These are phyloP conservation scores for Irpex sp. DNA, from an alignment of 1,284 basidiomycete genomes.

Conservation along the genomic window DNA sequence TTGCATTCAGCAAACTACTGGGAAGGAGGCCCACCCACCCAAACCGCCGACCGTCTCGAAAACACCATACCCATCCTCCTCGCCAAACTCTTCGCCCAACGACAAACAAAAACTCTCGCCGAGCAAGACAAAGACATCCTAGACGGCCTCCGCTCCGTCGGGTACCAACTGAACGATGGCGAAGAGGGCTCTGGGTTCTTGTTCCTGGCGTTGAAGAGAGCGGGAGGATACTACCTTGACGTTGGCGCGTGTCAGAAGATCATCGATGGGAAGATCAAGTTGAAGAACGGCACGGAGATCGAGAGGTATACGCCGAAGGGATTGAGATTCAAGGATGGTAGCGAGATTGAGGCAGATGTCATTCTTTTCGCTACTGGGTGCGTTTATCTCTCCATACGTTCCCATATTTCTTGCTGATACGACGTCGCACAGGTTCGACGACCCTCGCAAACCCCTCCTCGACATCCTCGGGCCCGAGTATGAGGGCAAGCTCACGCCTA, in stretches of 20 bases:
- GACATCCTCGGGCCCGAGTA: constrained; percentile 47
- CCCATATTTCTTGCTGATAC: background rate
- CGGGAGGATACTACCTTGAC: constrained; percentile 48
- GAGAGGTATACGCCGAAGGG: constrained; percentile 51
- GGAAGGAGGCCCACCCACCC: constrained; percentile 42
- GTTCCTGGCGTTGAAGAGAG: constrained; percentile 34
- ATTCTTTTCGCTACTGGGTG: constrained; percentile 69
- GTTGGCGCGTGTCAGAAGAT: constrained; percentile 64
- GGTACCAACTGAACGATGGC: constrained; percentile 58
- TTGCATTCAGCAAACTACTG: constrained; percentile 42
- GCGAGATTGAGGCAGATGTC: constrained; percentile 60
- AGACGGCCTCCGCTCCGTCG: constrained; percentile 51
- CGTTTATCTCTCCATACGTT: constrained; percentile 9
- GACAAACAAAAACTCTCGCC: constrained; percentile 37
- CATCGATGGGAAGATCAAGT: constrained; percentile 69
- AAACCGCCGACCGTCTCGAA: constrained; percentile 47
- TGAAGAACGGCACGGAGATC: constrained; percentile 62
- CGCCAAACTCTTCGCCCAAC: constrained; percentile 41
- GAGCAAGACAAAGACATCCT: constrained; percentile 46
- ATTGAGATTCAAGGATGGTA: constrained; percentile 64
- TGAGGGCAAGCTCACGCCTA: constrained; percentile 38
- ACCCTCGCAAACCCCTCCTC: constrained; percentile 35
- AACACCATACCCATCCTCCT: constrained; percentile 46
- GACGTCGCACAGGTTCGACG: constrained; percentile 32
- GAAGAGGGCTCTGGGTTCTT: constrained; percentile 51